Percentiles rank a stretch among this genome's conserved stretches.
Evolutionary conservation across 768 basidiomycete species (phyloP).

Genomic region (Xerocomellus intermedius): DNA sequence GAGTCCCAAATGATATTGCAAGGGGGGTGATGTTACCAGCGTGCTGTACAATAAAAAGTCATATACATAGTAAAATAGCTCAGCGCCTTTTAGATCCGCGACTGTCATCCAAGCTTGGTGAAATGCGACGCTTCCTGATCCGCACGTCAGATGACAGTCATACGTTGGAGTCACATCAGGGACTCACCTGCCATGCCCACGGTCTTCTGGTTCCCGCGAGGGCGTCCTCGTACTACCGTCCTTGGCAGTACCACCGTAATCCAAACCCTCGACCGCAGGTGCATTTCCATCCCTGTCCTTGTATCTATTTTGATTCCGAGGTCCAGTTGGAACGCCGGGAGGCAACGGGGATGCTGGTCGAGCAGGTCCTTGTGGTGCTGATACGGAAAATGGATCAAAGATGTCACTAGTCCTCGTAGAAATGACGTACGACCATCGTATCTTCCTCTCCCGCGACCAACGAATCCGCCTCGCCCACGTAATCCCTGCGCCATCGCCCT

Average conservation of each 20-base stretch:
- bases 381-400: neutral
- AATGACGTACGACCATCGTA: conserved; percentile 41
- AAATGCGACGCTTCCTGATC: conserved; percentile 68
- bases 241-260: conserved; percentile 68
- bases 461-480: conserved; percentile 45
- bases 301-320: conserved; percentile 86
- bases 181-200: conserved; percentile 55
- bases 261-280: conserved; percentile 84
- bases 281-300: conserved; percentile 86
- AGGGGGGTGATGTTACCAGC: conserved; percentile 10
- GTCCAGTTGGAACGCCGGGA: conserved; percentile 84
- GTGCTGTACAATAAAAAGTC: conserved; percentile 27
- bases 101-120: conserved; percentile 66
- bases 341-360: conserved; percentile 84
- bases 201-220: conserved; percentile 67
- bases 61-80: conserved; percentile 35
- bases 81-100: conserved; percentile 72
- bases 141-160: conserved; percentile 1
- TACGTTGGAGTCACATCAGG: neutral
- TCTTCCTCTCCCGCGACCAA: conserved; percentile 37
- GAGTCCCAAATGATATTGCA: conserved; percentile 1
- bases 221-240: conserved; percentile 49
- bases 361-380: conserved; percentile 52
- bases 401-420: neutral
- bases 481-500: conserved; percentile 42